These are phyloP conservation scores for Phyllostachys edulis DNA, from an alignment of 176 grass and related monocot species.

Conservation along the genomic window DNA sequence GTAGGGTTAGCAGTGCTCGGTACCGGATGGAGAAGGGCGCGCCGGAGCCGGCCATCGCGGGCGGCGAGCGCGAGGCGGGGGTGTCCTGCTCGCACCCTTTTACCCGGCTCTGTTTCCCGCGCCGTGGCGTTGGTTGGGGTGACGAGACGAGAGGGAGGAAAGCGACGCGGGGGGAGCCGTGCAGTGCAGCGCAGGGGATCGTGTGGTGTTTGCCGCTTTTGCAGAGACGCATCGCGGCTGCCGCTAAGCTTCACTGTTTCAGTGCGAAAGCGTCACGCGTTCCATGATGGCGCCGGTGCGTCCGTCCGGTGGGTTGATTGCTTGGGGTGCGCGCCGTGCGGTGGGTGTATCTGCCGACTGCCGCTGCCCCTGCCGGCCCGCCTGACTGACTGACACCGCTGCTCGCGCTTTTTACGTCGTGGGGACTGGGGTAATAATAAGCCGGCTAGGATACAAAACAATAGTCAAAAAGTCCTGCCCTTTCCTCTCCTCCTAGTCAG, in stretches of 20 bases:
- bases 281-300: neutral
- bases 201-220: neutral
- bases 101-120: constrained; percentile 8
- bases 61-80: too few species aligned
- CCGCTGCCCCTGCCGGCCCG: neutral
- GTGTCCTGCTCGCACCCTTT: neutral
- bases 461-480: neutral
- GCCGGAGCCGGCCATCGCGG: constrained; percentile 26
- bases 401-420: neutral
- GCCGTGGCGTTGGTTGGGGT: neutral
- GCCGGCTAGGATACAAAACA: neutral
- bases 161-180: neutral
- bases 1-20: neutral
- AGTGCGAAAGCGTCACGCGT: neutral
- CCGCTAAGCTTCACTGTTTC: neutral
- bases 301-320: too few species aligned
- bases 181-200: neutral
- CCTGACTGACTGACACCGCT: neutral
- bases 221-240: neutral
- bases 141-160: neutral
- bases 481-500: neutral
- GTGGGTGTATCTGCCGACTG: neutral
- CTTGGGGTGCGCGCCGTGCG: neutral
- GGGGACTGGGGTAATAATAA: neutral
- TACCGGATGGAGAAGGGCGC: constrained; percentile 55